These are phyloP conservation scores for Byssothecium circinans DNA, from an alignment of 2,329 filamentous ascomycete species.

Conservation along the genomic window DNA sequence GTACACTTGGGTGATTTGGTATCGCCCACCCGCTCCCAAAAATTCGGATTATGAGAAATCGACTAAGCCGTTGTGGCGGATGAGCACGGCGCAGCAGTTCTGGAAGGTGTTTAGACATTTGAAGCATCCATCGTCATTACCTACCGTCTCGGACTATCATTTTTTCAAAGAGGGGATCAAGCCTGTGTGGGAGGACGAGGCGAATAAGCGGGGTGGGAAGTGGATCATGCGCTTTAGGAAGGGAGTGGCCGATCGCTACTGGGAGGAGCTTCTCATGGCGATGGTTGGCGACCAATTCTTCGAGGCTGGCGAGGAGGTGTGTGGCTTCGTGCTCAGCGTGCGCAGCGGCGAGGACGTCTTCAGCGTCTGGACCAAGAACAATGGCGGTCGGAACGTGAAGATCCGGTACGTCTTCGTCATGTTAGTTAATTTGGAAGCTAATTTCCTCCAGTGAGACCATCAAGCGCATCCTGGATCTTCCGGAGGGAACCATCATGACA, in stretches of 20 bases:
- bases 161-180: constrained; percentile 96
- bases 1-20: constrained; percentile 95
- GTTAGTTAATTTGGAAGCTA: constrained; percentile 15
- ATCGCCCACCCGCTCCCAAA: constrained; percentile 93
- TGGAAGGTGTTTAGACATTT: constrained; percentile 87
- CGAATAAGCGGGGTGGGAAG: constrained; percentile 94
- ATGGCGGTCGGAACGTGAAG: constrained; percentile 91
- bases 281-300: constrained; percentile 93
- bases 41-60: constrained; percentile 99
- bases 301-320: constrained; percentile 91
- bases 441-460: constrained; percentile 73
- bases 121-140: constrained; percentile 83
- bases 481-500: constrained; percentile 83
- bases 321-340: constrained; percentile 90
- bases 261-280: constrained; percentile 89
- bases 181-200: constrained; percentile 97
- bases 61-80: constrained; percentile 79
- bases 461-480: constrained; percentile 85
- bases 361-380: constrained; percentile 95
- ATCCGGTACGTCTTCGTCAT: constrained; percentile 68
- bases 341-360: constrained; percentile 95
- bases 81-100: constrained; percentile 85
- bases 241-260: constrained; percentile 93
- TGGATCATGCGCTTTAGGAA: constrained; percentile 98
- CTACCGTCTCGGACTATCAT: constrained; percentile 95